Evolutionary conservation across 2,329 filamentous ascomycete species (phyloP).

Genomic region (Metarhizium anisopliae): DNA sequence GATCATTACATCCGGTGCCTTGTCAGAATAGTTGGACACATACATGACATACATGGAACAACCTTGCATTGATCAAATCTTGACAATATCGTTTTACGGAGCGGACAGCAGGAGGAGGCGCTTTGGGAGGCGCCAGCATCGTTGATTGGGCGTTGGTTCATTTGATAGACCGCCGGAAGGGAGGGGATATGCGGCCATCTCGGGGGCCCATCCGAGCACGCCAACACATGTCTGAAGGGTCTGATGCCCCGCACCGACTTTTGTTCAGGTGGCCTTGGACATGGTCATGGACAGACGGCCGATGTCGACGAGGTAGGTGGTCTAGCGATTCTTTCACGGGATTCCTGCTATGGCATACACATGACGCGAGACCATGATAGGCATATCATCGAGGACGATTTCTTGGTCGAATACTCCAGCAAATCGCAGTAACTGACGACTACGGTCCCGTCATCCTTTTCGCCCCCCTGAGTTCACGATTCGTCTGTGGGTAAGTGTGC

Average conservation of each 20-base stretch:
- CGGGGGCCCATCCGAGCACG: constrained; percentile 2
- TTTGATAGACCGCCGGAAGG: not conserved
- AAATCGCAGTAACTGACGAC: not conserved
- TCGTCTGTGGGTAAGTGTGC: not conserved
- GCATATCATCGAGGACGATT: not conserved
- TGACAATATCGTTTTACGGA: not conserved
- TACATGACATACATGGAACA: not conserved
- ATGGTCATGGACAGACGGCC: not conserved
- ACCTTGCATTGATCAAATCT: not conserved
- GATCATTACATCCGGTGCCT: not conserved
- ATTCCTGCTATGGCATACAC: not conserved
- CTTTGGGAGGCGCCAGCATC: not conserved
- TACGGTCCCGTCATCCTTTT: not conserved
- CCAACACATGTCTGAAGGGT: not conserved
- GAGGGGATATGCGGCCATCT: not conserved
- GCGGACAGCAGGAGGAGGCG: not conserved
- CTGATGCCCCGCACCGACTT: not conserved
- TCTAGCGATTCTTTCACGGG: not conserved
- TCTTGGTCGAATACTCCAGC: not conserved
- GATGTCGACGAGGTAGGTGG: not conserved
- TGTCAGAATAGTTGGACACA: not conserved
- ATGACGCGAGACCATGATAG: not conserved
- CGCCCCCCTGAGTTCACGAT: not conserved
- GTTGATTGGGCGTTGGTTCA: not conserved
- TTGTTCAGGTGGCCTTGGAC: not conserved